phyloP scores from a whole-genome alignment of 169 alveolate species.

The Plasmodium gallinaceum region DNA sequence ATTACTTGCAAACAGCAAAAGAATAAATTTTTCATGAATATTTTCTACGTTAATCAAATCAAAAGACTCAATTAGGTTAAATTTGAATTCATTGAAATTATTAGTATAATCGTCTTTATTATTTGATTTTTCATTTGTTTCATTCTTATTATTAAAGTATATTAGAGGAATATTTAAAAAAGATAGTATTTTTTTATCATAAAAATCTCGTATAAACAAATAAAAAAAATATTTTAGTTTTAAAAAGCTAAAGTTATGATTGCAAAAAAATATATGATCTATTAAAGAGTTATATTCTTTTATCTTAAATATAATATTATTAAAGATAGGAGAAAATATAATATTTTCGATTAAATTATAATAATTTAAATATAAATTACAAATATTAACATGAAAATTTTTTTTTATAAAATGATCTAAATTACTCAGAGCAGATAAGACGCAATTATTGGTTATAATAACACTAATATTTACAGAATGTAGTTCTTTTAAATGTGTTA shows the following conservation, averaged over 20 bases:
- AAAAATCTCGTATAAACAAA: slow-evolving; percentile 60
- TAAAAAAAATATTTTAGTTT: slow-evolving; percentile 42
- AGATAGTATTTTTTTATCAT: slow-evolving; percentile 44
- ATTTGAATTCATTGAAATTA: slow-evolving; percentile 11
- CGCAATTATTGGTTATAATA: slow-evolving; percentile 47
- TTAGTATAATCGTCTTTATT: slow-evolving; percentile 14
- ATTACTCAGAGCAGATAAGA: slow-evolving; percentile 37
- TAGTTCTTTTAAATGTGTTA: slow-evolving; percentile 52
- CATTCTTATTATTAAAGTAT: slow-evolving; percentile 4
- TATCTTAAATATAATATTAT: slow-evolving; percentile 31
- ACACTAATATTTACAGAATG: slow-evolving; percentile 53
- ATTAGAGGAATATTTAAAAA: slow-evolving; percentile 38
- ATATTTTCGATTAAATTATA: slow-evolving; percentile 38
- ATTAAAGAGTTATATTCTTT: slow-evolving; percentile 40
- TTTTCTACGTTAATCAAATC: slow-evolving; percentile 1
- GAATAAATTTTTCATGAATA: slow-evolving; percentile 11
- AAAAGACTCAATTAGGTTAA: neutral
- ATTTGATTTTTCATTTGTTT: neutral
- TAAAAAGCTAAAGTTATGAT: slow-evolving; percentile 24
- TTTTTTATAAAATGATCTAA: slow-evolving; percentile 41
- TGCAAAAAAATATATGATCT: slow-evolving; percentile 17
- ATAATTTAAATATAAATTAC: slow-evolving; percentile 49
- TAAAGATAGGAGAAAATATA: slow-evolving; percentile 45
- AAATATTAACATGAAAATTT: slow-evolving; percentile 53
- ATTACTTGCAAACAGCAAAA: slow-evolving; percentile 46